Base-by-base conservation (phyloP, 495 filamentous ascomycete genomes). In the Podospora sp. region DNA sequence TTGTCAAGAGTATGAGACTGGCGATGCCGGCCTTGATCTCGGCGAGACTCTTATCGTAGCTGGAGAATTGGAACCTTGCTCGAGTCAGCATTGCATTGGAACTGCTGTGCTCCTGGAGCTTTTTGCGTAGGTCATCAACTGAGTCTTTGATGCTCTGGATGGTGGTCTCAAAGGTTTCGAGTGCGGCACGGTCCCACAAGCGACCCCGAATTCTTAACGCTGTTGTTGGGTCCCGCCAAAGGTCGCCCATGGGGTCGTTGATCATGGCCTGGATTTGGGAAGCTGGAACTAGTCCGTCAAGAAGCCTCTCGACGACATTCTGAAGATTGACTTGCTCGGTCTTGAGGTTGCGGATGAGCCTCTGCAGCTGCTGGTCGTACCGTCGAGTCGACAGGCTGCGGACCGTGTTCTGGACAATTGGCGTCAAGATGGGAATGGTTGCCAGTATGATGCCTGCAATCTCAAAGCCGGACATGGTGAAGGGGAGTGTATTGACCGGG, bases 391-490 rank as follows among this genome's bases (percentile, higher is more conserved):
- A 58, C 6, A 25, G 55, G 55, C 25, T 58, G 12, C 21, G 21
- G 55, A 27, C 26, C 16, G 55, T 58, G 55, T 58, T 58, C 25
- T 53, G 50, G n/a, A 53, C 50, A 53, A 53, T 53, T 24, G 25
- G 55, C 26, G 55, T 27, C 25, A 27, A 58, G 18, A 58, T 24
- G 20, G 55, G 55, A 27, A 58, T 18, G 14, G 21, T 58, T 24
- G 21, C 55, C 5, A 58, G 55, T 7, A 58, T 22, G 55, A 58
- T 58, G 7, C 55, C 55, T 6, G 55, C 55, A 27, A 58, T 27
- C 55, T 58, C 55, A 24, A 58, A 58, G 55, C 55, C 55, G 18
- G 55, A 58, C 55, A 58, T 58, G 21, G 50, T n/a, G 16, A n/a
- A n/a, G 50, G 21, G 6, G 21, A 53, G 5, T n/a, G 21, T n/a